Evolutionary conservation across 2,329 filamentous ascomycete genomes (phyloP).

Genomic region (Furcasterigmium furcatum): DNA sequence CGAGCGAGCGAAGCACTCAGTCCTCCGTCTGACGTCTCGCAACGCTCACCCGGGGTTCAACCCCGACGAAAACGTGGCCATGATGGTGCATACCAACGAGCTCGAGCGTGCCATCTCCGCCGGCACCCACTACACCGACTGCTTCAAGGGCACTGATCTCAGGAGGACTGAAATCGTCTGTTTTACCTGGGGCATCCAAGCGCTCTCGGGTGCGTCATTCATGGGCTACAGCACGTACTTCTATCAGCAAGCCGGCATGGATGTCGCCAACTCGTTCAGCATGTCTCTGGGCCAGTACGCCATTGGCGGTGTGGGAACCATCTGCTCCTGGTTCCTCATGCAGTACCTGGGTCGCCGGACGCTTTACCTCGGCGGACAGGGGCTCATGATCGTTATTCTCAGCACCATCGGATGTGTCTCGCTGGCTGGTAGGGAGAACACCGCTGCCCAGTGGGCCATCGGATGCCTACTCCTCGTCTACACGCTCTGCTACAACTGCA

Average conservation of each 20-base stretch:
- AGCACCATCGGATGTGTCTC: conserved; percentile 38
- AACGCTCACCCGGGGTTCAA: conserved; percentile 27
- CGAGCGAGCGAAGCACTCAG: conserved; percentile 32
- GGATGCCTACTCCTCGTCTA: conserved; percentile 42
- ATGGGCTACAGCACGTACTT: conserved; percentile 33
- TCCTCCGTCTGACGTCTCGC: conserved; percentile 32
- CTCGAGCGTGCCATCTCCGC: conserved; percentile 32
- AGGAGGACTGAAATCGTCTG: conserved; percentile 42
- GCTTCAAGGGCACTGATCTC: conserved; percentile 42
- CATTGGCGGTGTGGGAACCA: conserved; percentile 40
- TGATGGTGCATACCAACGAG: conserved; percentile 50
- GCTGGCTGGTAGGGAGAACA: conserved; percentile 38
- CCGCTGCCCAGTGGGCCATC: conserved; percentile 42
- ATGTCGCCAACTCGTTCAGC: conserved; percentile 29
- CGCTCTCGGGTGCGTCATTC: conserved; percentile 33
- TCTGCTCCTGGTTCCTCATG: conserved; percentile 42
- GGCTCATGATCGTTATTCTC: conserved; percentile 32
- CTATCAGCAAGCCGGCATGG: conserved; percentile 39
- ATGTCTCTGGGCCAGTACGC: conserved; percentile 38
- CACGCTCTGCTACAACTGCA: conserved; percentile 40
- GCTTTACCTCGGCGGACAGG: conserved; percentile 39
- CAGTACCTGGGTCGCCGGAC: conserved; percentile 38
- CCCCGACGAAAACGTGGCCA: conserved; percentile 38
- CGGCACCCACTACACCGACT: conserved; percentile 41
- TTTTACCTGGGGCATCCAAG: conserved; percentile 34